phyloP scores from a whole-genome alignment of 148 eudicot genomes.

The Fallopia convolvulus region DNA sequence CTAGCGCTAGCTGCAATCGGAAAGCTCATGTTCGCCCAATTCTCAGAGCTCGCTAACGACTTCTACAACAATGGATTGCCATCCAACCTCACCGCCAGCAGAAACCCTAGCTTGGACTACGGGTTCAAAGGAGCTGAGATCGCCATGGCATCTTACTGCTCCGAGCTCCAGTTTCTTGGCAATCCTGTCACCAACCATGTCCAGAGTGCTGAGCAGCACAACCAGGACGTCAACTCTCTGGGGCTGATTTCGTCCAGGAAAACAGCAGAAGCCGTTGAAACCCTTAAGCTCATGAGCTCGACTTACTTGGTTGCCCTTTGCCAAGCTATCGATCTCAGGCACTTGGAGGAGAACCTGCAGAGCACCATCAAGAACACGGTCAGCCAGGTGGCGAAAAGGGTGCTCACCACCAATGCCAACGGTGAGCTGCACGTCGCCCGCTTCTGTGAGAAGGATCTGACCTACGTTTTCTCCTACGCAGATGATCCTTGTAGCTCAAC shows the following conservation, averaged over 20 bases:
- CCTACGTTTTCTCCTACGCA: background rate
- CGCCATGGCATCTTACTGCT: conserved; percentile 9
- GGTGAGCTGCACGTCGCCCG: conserved; percentile 10
- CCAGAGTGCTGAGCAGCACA: conserved; percentile 6
- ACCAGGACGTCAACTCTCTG: conserved; percentile 1
- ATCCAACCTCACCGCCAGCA: conserved; percentile 1
- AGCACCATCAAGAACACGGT: conserved; percentile 2
- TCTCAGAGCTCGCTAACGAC: conserved; percentile 4
- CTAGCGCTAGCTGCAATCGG: conserved; percentile 11
- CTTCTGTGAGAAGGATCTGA: conserved; percentile 9
- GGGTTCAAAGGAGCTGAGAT: conserved; percentile 10
- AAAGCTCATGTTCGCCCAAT: conserved; percentile 10
- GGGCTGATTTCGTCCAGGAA: conserved; percentile 5
- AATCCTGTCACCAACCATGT: conserved; percentile 12
- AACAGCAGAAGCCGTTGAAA: conserved; percentile 7
- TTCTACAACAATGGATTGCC: conserved; percentile 11
- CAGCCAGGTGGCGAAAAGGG: conserved; percentile 6
- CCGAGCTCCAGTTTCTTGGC: conserved; percentile 1
- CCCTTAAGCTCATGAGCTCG: conserved; percentile 8
- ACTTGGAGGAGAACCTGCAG: conserved; percentile 8
- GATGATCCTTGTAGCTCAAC: conserved; percentile 18
- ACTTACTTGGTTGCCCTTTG: conserved; percentile 6
- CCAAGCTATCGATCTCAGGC: conserved; percentile 7
- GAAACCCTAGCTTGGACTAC: conserved; percentile 13
- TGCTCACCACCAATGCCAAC: background rate